Percentiles rank a stretch among this genome's conserved stretches.
phyloP scores from a whole-genome alignment of 2,329 filamentous ascomycete species.

The Hirsutella thompsonii region DNA sequence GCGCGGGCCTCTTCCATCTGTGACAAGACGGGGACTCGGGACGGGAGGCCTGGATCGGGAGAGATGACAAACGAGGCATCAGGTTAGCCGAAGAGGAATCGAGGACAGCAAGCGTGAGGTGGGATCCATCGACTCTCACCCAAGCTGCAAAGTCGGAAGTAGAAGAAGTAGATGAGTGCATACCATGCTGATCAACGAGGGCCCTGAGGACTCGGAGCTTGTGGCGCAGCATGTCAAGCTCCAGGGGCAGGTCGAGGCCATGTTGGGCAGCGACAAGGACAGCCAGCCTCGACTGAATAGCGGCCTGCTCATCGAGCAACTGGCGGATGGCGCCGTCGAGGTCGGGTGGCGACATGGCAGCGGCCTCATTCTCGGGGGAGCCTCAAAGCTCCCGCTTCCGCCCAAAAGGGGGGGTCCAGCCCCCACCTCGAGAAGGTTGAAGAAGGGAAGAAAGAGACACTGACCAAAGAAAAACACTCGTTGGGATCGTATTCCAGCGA shows the following conservation, averaged over 20 bases:
- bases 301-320: constrained; percentile 38
- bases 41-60: constrained; percentile 14
- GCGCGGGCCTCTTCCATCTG: constrained; percentile 43
- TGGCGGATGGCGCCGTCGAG: constrained; percentile 18
- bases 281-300: constrained; percentile 37
- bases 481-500: too few relatives aligned
- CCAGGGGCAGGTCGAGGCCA: constrained; percentile 31
- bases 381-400: not conserved
- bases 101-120: not conserved
- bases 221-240: constrained; percentile 42
- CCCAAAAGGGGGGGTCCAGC: not conserved
- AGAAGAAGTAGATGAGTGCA: too few relatives aligned
- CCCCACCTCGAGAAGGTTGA: not conserved
- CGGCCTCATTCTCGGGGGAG: constrained; percentile 1
- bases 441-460: too few relatives aligned
- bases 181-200: constrained; percentile 37
- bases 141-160: too few relatives aligned
- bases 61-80: not conserved
- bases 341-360: constrained; percentile 6
- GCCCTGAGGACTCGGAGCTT: constrained; percentile 37
- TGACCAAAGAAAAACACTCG: too few relatives aligned
- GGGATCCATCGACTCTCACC: too few relatives aligned
- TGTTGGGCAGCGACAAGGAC: constrained; percentile 33
- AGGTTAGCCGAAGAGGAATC: not conserved
- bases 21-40: constrained; percentile 31